phyloP scores from a whole-genome alignment of 1,139 yeast species.

The Kodamaea ohmeri region DNA sequence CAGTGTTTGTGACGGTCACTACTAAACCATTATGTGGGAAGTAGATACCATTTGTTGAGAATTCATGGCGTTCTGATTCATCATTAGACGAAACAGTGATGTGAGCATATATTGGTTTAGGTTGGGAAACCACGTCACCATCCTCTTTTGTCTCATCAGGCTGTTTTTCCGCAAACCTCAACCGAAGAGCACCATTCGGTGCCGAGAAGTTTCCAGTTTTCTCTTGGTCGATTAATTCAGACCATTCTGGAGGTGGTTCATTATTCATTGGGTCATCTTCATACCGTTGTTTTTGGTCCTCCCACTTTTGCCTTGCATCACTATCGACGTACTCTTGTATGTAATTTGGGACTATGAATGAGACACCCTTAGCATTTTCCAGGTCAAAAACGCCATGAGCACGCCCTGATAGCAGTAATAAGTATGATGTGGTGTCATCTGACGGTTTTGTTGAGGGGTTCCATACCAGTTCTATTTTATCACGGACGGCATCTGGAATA shows the following conservation, averaged over 20 bases:
- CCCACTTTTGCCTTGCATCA: slow-evolving; percentile 21
- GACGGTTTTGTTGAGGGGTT: slow-evolving; percentile 14
- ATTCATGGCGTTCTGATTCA: slow-evolving; percentile 42
- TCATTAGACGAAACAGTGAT: slow-evolving; percentile 34
- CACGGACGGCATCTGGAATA: slow-evolving; percentile 58
- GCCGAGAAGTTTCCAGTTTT: slow-evolving; percentile 31
- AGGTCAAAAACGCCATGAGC: slow-evolving; percentile 15
- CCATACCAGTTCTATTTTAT: neutral
- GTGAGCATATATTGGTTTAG: slow-evolving; percentile 25
- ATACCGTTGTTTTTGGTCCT: slow-evolving; percentile 24
- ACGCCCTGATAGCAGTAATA: slow-evolving; percentile 11
- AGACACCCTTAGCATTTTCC: slow-evolving; percentile 8
- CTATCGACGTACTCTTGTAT: slow-evolving; percentile 34
- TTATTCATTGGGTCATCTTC: slow-evolving; percentile 29
- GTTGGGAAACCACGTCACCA: slow-evolving; percentile 29
- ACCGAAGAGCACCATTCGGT: slow-evolving; percentile 20
- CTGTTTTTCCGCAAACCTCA: slow-evolving; percentile 1
- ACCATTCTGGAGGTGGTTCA: slow-evolving; percentile 12
- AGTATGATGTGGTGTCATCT: slow-evolving; percentile 6
- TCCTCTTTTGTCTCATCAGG: neutral
- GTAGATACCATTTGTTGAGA: slow-evolving; percentile 65
- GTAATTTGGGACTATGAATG: slow-evolving; percentile 42
- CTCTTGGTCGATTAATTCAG: slow-evolving; percentile 3
- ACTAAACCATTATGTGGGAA: slow-evolving; percentile 69
- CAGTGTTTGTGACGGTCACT: slow-evolving; percentile 61